Evolutionary conservation across 2,329 filamentous ascomycete genomes (phyloP).

Genomic region (Nothomitra cinnamomea): DNA sequence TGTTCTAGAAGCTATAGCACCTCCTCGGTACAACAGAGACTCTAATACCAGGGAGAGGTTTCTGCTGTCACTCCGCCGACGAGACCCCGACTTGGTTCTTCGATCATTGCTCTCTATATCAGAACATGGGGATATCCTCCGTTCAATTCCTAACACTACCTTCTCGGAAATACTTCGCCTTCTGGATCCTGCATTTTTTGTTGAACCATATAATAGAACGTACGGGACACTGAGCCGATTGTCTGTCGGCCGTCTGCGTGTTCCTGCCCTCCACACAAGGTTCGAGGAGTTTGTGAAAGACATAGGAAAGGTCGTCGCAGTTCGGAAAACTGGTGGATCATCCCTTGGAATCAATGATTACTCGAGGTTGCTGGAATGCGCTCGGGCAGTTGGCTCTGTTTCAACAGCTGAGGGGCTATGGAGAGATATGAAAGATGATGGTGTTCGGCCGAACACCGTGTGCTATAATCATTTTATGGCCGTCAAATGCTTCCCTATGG

Average conservation of each 20-base stretch:
- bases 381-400: conserved; percentile 29
- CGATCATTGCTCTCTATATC: conserved; percentile 15
- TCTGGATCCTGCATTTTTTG: conserved; percentile 39
- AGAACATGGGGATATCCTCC: conserved; percentile 16
- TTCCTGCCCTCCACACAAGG: conserved; percentile 21
- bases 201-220: conserved; percentile 29
- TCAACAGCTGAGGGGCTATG: conserved; percentile 29
- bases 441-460: conserved; percentile 26
- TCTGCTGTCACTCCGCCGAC: conserved; percentile 10
- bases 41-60: conserved; percentile 14
- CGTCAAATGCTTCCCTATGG: conserved; percentile 29
- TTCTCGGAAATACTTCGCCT: conserved; percentile 47
- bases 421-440: conserved; percentile 24
- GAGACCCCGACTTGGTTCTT: conserved; percentile 13
- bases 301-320: conserved; percentile 21
- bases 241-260: conserved; percentile 25
- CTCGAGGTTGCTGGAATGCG: conserved; percentile 33
- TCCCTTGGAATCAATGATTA: conserved; percentile 30
- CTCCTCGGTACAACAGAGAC: neutral
- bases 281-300: conserved; percentile 24
- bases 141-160: conserved; percentile 32
- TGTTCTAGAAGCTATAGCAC: no score
- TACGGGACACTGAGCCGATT: conserved; percentile 32
- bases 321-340: conserved; percentile 21
- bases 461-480: conserved; percentile 40